These are phyloP conservation scores for Perkinsus marinus DNA, from an alignment of 169 alveolate species.

Conservation along the genomic window DNA sequence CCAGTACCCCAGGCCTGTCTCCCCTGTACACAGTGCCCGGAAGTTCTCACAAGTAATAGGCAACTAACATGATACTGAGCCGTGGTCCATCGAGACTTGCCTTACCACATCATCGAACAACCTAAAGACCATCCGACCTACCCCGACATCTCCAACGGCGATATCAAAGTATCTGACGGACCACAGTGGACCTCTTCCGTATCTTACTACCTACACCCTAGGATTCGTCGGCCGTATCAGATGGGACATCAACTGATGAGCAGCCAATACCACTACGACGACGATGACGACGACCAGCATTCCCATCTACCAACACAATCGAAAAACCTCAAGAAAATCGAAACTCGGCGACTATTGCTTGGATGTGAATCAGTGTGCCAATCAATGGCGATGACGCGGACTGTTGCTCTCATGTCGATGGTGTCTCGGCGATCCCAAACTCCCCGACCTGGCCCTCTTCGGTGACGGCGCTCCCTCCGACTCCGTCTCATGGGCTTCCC, in stretches of 20 bases:
- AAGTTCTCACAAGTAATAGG: slow-evolving; percentile 69
- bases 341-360: background rate
- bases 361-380: background rate
- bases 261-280: too few species aligned
- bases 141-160: slow-evolving; percentile 51
- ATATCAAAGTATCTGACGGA: slow-evolving; percentile 36
- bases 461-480: background rate
- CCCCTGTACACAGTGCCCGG: slow-evolving; percentile 71
- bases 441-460: background rate
- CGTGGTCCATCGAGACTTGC: background rate
- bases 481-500: background rate
- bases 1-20: slow-evolving; percentile 58
- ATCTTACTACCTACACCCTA: background rate
- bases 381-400: background rate
- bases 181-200: background rate
- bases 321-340: background rate
- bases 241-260: too few species aligned
- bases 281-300: too few species aligned
- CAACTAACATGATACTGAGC: slow-evolving; percentile 13
- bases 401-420: background rate
- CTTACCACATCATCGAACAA: slow-evolving; percentile 10
- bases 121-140: slow-evolving; percentile 54
- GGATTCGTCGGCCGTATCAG: background rate
- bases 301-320: background rate
- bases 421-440: background rate